A percentile compares a stretch with the other conserved stretches of the same genome.
Evolutionary conservation across 164 flowering plant genomes (phyloP).

Genomic region (Sextonia rubra): DNA sequence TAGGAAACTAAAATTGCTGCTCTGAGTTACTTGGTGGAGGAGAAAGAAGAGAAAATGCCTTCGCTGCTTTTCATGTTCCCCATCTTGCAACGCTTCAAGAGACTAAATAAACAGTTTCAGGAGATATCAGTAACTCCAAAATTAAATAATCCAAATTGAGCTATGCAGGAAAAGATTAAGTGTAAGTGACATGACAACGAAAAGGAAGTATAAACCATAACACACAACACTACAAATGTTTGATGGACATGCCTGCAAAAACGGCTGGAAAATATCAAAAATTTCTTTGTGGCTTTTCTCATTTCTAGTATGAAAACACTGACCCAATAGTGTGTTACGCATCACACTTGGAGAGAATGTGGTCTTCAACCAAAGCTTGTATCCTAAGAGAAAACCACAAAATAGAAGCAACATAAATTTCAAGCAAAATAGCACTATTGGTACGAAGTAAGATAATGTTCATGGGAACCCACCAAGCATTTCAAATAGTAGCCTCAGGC

Average conservation of each 20-base stretch:
- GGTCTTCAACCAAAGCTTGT: slow-evolving; percentile 87
- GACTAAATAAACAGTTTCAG: slow-evolving; percentile 42
- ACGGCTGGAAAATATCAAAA: slow-evolving; percentile 92
- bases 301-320: slow-evolving; percentile 86
- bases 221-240: slow-evolving; percentile 5
- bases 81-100: slow-evolving; percentile 95
- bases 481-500: slow-evolving; percentile 79
- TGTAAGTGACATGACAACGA: slow-evolving; percentile 1
- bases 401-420: slow-evolving; percentile 1
- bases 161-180: background rate
- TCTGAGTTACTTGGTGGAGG: slow-evolving; percentile 83
- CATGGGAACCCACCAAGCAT: slow-evolving; percentile 63
- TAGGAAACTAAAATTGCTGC: slow-evolving; percentile 84
- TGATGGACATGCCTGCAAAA: slow-evolving; percentile 69
- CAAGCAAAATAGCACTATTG: background rate
- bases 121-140: slow-evolving; percentile 4
- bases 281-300: slow-evolving; percentile 98
- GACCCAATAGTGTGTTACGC: slow-evolving; percentile 86
- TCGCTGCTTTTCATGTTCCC: slow-evolving; percentile 90
- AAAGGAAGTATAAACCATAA: slow-evolving; percentile 8
- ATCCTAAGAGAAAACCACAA: slow-evolving; percentile 45
- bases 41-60: slow-evolving; percentile 86
- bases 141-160: background rate
- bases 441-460: background rate
- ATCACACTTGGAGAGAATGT: slow-evolving; percentile 89